Conservation (phyloP, 129 eudicot species). For the Flaveria brownii region DNA sequence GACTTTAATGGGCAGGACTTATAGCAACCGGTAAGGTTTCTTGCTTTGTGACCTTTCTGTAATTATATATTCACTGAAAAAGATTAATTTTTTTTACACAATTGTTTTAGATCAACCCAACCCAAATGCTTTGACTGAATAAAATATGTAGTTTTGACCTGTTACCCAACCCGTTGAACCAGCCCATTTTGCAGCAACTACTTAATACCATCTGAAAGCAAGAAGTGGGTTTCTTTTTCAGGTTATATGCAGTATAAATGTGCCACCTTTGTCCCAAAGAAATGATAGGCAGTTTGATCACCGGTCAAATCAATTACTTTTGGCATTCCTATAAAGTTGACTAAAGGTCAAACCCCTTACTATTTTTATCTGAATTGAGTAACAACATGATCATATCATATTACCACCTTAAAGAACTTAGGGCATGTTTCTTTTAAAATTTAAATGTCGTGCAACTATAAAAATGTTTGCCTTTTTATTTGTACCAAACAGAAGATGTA, state of each 20-base stretch:
- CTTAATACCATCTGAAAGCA: neutral
- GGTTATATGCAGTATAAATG: too few species aligned
- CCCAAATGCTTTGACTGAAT: neutral
- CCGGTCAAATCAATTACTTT: too few species aligned
- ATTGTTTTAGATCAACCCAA: neutral
- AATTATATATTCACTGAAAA: neutral
- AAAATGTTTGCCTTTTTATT: neutral
- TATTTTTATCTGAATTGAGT: too few species aligned
- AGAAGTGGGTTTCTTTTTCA: too few species aligned
- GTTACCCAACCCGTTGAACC: neutral
- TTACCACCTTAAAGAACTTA: neutral
- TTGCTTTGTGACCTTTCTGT: neutral
- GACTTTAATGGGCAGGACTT: too few species aligned
- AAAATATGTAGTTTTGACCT: neutral
- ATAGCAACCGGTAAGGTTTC: too few species aligned
- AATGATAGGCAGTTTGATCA: too few species aligned
- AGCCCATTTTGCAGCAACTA: neutral
- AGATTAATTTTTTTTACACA: neutral
- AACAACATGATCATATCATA: neutral
- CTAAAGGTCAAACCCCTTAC: too few species aligned
- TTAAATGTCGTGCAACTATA: constrained; percentile 12
- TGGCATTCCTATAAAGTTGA: too few species aligned
- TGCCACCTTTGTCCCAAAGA: too few species aligned
- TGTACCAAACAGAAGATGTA: too few species aligned
- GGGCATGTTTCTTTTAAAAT: constrained; percentile 10